Evolutionary conservation across 345 rosid genomes (phyloP).

Genomic region (Syzygium aromaticum): DNA sequence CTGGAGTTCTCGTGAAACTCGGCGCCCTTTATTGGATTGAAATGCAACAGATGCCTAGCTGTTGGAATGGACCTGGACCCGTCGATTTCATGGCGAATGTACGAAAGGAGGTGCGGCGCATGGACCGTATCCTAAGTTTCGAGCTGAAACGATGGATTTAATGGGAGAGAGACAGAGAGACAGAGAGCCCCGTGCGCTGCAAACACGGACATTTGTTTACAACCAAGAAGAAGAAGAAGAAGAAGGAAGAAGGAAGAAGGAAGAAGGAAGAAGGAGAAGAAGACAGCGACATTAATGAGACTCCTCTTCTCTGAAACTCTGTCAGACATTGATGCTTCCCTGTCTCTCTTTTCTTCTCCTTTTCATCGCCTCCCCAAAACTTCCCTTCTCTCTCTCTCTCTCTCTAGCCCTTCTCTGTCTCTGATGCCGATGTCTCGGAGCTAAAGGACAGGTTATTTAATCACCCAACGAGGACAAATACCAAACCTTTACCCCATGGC

Average conservation of each 20-base stretch:
- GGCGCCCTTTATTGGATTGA: neutral
- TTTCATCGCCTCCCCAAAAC: slow-evolving; percentile 12
- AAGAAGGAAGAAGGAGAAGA: neutral
- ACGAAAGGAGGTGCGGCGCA: rapidly evolving
- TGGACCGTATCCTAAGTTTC: neutral
- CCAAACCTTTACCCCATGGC: neutral
- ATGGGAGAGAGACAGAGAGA: neutral
- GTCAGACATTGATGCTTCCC: neutral
- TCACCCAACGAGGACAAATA: neutral
- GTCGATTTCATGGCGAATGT: neutral
- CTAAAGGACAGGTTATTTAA: slow-evolving; percentile 27
- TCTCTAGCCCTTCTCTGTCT: neutral
- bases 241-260: too few relatives aligned
- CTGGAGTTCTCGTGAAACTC: rapidly evolving
- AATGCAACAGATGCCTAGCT: neutral
- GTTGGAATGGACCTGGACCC: neutral
- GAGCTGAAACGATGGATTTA: neutral
- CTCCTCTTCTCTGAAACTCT: neutral
- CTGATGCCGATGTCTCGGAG: slow-evolving; percentile 7
- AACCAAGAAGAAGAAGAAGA: too few relatives aligned
- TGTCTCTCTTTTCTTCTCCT: slow-evolving; percentile 11
- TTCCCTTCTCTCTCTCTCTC: neutral
- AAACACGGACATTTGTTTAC: too few relatives aligned
- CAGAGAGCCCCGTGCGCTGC: neutral
- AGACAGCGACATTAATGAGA: neutral